These are phyloP conservation scores for Aquanectria penicillioides DNA, from an alignment of 2,329 filamentous ascomycete species.

Conservation along the genomic window DNA sequence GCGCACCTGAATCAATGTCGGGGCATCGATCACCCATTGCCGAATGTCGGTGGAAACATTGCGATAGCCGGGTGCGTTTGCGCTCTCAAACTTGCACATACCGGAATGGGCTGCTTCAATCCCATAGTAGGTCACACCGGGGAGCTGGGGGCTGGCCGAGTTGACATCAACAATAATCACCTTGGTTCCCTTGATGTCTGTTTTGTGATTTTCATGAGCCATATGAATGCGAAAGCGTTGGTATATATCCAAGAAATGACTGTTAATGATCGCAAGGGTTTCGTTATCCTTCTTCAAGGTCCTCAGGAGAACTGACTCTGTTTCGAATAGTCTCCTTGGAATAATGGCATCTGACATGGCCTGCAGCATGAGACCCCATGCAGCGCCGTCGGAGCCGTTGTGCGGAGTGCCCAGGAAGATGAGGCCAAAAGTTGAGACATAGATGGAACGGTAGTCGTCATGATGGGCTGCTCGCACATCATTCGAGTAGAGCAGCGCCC, in stretches of 20 bases:
- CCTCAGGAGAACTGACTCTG: conserved; percentile 73
- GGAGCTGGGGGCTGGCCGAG: conserved; percentile 75
- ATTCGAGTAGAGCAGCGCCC: conserved; percentile 73
- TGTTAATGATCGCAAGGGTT: conserved; percentile 78
- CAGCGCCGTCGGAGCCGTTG: conserved; percentile 73
- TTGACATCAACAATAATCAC: conserved; percentile 74
- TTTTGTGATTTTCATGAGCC: conserved; percentile 79
- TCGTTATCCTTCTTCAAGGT: conserved; percentile 80
- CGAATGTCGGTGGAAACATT: conserved; percentile 60
- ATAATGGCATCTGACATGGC: conserved; percentile 73
- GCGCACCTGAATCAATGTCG: conserved; percentile 61
- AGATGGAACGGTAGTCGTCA: conserved; percentile 74
- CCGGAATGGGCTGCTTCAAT: conserved; percentile 77
- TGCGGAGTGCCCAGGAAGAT: conserved; percentile 84
- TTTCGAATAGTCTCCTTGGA: conserved; percentile 73
- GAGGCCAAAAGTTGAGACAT: conserved; percentile 78
- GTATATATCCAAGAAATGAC: conserved; percentile 76
- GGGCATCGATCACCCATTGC: conserved; percentile 65
- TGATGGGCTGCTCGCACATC: conserved; percentile 68
- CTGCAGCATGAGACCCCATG: conserved; percentile 75
- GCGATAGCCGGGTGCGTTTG: conserved; percentile 72
- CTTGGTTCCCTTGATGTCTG: conserved; percentile 72
- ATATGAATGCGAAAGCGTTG: conserved; percentile 78
- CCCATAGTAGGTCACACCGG: conserved; percentile 77
- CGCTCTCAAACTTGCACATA: conserved; percentile 77